Evolutionary conservation across 345 rosid species (phyloP).

Genomic region (Hypericum androsaemum): DNA sequence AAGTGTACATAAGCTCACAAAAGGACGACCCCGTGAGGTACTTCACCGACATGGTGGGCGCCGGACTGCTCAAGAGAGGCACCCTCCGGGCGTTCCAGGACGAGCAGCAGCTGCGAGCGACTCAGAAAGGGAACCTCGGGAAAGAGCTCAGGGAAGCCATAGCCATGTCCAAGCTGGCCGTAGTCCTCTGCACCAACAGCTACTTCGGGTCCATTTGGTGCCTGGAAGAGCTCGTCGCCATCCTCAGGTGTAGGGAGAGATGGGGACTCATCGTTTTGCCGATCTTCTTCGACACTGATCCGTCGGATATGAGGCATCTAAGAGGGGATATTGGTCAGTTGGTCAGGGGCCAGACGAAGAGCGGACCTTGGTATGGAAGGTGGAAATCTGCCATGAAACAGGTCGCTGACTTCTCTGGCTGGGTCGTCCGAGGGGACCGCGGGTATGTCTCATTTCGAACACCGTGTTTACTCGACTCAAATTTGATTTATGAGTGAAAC

Average conservation of each 20-base stretch:
- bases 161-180: neutral
- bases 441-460: neutral
- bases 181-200: neutral
- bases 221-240: neutral
- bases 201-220: neutral
- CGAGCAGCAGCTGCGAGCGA: neutral
- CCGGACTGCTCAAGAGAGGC: neutral
- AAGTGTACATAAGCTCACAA: neutral
- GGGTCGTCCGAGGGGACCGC: neutral
- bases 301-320: neutral
- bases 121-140: neutral
- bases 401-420: neutral
- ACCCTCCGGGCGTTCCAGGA: neutral
- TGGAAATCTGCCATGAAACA: constrained; percentile 2
- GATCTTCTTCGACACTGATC: neutral
- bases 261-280: neutral
- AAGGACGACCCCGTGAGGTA: neutral
- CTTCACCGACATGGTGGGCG: neutral
- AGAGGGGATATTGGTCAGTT: neutral
- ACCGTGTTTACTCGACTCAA: too few relatives aligned
- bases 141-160: neutral
- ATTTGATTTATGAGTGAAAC: too few relatives aligned
- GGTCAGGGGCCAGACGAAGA: neutral
- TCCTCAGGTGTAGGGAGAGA: neutral
- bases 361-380: neutral